phyloP scores from a whole-genome alignment of 2,329 filamentous ascomycete genomes.

The Blumeria graminis region DNA sequence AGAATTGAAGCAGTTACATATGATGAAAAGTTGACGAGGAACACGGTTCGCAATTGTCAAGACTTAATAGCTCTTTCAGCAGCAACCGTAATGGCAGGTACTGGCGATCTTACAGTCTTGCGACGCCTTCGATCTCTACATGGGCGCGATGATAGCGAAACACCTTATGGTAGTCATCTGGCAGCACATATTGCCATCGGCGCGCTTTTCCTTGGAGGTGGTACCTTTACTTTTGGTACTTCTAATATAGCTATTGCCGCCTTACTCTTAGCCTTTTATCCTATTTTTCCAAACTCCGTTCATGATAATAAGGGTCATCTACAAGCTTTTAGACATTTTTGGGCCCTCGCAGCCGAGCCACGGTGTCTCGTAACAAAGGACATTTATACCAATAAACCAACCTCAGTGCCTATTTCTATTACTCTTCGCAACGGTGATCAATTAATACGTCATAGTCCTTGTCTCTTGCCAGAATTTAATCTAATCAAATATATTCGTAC shows the following conservation, averaged over 20 bases:
- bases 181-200: constrained; percentile 83
- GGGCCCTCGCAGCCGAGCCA: constrained; percentile 79
- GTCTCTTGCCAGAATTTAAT: constrained; percentile 22
- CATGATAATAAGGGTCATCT: constrained; percentile 88
- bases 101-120: constrained; percentile 67
- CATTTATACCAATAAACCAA: constrained; percentile 56
- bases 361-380: constrained; percentile 77
- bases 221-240: constrained; percentile 76
- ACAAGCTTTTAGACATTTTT: constrained; percentile 90
- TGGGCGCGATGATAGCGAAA: constrained; percentile 60
- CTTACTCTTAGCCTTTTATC: constrained; percentile 79
- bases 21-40: constrained; percentile 61
- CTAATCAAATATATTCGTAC: constrained; percentile 25
- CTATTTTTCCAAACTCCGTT: constrained; percentile 67
- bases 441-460: constrained; percentile 15
- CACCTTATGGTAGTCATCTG: constrained; percentile 80
- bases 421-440: constrained; percentile 11
- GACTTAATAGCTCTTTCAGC: constrained; percentile 63
- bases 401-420: constrained; percentile 48
- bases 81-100: constrained; percentile 85
- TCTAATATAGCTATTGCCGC: constrained; percentile 69
- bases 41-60: constrained; percentile 74
- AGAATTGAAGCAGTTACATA: constrained; percentile 34
- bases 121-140: constrained; percentile 71
- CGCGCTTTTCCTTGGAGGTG: constrained; percentile 72